Evolutionary conservation across 164 flowering plant genomes (phyloP).

Genomic region (Chimonanthus salicifolius): DNA sequence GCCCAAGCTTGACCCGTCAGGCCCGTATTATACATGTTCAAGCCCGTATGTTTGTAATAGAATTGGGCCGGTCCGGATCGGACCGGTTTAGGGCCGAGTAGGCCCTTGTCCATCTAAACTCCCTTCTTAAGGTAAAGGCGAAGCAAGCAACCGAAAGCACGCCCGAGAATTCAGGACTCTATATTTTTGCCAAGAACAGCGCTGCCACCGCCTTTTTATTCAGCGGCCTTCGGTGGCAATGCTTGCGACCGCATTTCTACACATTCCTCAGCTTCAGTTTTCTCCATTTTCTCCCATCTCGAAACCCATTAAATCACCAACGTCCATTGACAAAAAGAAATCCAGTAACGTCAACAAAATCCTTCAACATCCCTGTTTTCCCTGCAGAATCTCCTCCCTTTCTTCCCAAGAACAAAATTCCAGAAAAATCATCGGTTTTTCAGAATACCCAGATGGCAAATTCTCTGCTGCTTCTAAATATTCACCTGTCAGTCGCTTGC

Average conservation of each 20-base stretch:
- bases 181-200: neutral
- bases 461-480: slow-evolving; percentile 2
- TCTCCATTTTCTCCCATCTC: neutral
- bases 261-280: slow-evolving; percentile 1
- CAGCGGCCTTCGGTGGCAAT: neutral
- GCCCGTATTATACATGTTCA: too few relatives aligned
- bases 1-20: too few relatives aligned
- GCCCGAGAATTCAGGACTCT: too few relatives aligned
- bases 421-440: neutral
- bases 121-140: too few relatives aligned
- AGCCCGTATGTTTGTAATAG: too few relatives aligned
- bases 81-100: too few relatives aligned
- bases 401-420: slow-evolving; percentile 3
- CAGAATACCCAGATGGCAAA: slow-evolving; percentile 15
- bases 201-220: neutral
- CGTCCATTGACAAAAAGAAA: neutral
- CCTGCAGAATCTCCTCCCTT: slow-evolving; percentile 2
- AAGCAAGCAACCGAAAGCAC: too few relatives aligned
- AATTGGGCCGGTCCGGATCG: too few relatives aligned
- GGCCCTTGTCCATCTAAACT: too few relatives aligned
- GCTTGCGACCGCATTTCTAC: neutral
- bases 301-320: slow-evolving; percentile 5
- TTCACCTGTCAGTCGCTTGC: slow-evolving; percentile 6
- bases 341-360: neutral
- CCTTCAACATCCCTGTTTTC: slow-evolving; percentile 1